phyloP scores from a whole-genome alignment of 371 early-diverging fungal genomes.

The Sporodiniella umbellata region DNA sequence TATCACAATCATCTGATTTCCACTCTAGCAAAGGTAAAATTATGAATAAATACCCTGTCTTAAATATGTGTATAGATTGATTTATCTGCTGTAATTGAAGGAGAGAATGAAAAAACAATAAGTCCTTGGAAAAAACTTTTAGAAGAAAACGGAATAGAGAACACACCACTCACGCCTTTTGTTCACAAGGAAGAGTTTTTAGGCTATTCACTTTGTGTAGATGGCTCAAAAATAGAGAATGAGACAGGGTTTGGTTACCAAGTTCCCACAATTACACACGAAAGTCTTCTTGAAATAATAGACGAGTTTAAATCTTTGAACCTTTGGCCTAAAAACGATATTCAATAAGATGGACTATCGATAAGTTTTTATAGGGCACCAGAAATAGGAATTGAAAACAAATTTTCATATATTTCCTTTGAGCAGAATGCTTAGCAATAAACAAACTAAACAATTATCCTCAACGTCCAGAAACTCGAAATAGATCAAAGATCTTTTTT shows the following conservation, averaged over 20 bases:
- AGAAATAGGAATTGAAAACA: too few relatives aligned
- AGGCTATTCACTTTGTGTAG: slow-evolving; percentile 74
- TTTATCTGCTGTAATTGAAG: slow-evolving; percentile 80
- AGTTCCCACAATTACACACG: slow-evolving; percentile 66
- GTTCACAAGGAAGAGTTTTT: slow-evolving; percentile 86
- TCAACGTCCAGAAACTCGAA: too few relatives aligned
- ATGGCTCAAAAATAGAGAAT: slow-evolving; percentile 72
- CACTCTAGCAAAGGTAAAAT: slow-evolving; percentile 72
- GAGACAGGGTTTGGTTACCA: slow-evolving; percentile 71
- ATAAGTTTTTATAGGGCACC: too few relatives aligned
- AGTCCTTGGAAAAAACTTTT: slow-evolving; percentile 71
- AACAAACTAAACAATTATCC: too few relatives aligned
- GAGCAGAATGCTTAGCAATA: too few relatives aligned
- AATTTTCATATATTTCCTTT: too few relatives aligned
- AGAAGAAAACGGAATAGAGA: slow-evolving; percentile 56
- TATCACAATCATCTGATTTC: slow-evolving; percentile 81
- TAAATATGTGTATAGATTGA: slow-evolving; percentile 50
- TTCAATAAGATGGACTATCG: too few relatives aligned
- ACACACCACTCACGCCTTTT: slow-evolving; percentile 92
- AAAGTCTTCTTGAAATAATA: slow-evolving; percentile 65
- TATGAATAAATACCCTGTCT: not conserved
- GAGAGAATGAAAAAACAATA: slow-evolving; percentile 89
- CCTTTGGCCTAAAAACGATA: slow-evolving; percentile 66
- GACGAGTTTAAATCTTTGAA: slow-evolving; percentile 56
- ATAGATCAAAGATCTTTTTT: too few relatives aligned